Evolutionary conservation across 306 rosid genomes (phyloP).

Genomic region (Benincasa hispida): DNA sequence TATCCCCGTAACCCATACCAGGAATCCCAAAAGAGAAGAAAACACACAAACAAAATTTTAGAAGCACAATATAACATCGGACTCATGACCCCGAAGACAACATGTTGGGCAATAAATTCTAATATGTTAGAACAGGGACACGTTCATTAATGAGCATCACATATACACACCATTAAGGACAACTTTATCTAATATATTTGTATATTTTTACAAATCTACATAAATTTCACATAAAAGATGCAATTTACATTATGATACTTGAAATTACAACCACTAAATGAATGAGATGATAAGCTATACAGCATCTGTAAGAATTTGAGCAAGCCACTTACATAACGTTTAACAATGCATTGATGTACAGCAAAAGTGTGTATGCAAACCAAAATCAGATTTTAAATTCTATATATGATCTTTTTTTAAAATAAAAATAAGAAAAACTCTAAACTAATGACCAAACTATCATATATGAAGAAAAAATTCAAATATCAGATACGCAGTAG

Average conservation of each 20-base stretch:
- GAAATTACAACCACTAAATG: not conserved
- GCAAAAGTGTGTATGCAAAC: not conserved
- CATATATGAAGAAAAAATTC: not conserved
- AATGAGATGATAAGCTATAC: not conserved
- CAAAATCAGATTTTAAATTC: not conserved
- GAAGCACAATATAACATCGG: not conserved
- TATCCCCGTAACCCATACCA: not conserved
- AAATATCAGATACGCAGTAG: not conserved
- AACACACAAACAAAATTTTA: not conserved
- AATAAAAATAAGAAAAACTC: not conserved
- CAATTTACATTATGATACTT: not conserved
- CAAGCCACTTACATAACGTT: not conserved
- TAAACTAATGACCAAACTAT: not conserved
- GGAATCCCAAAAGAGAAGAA: not conserved
- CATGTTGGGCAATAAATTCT: not conserved
- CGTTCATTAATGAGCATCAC: not conserved
- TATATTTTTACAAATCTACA: not conserved
- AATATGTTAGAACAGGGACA: not conserved
- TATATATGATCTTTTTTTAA: too few species aligned
- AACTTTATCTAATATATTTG: not conserved
- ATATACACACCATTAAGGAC: not conserved
- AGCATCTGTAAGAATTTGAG: not conserved
- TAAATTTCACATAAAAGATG: not conserved
- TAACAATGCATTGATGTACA: not conserved
- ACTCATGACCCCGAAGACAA: not conserved